Base-by-base conservation (phyloP, 768 basidiomycete genomes). In the Hemileccinum rubropunctum region DNA sequence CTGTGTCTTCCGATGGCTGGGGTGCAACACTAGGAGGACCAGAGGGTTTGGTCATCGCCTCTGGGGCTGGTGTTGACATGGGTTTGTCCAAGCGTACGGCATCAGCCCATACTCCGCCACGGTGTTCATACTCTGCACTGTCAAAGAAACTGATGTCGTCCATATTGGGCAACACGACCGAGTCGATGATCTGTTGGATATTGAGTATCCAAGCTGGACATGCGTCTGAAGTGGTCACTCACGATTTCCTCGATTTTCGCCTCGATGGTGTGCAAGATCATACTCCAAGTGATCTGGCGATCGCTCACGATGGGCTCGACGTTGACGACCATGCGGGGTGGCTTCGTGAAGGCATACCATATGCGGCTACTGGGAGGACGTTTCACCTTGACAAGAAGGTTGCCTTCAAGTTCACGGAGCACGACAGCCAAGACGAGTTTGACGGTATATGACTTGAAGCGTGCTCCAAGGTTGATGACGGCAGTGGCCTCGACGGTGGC, bases 121-220 rank as follows among this genome's bases (percentile, higher is more conserved):
- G 84, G 50, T 79, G 84, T 44, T 63, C 58, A 59, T 79, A 85
- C 3, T 63, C 59, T 3, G 61, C 61, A 32, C 88, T 95, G 66
- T 97, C 88, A 65, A 95, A 98, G 77, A 94, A 98, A 12, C 94
- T 78, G 51, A 98, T 88, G 61, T 99, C 97, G 66, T 99, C 97
- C 93, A 98, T 97, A 70, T 97, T 91, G 6, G 97, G 97, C 65
- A 95, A 72, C 17, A 99, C 97, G 17, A 98, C 81, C 0, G 94
- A 94, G 58, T 99, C 95, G 58, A 83, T 79, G 50, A 98, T 90
- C 95, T 98, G 60, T 15, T 26, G n/a, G 46, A 51, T 34, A 37
- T 35, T 97, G 89, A 85, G 80, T 46, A 92, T 85, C 90, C 91
- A 63, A 6, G 26, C n/a, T 23, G 9, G 17, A 20, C 14, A 36